phyloP scores from a whole-genome alignment of 2,329 filamentous ascomycete species.

The Penicillium sp. region DNA sequence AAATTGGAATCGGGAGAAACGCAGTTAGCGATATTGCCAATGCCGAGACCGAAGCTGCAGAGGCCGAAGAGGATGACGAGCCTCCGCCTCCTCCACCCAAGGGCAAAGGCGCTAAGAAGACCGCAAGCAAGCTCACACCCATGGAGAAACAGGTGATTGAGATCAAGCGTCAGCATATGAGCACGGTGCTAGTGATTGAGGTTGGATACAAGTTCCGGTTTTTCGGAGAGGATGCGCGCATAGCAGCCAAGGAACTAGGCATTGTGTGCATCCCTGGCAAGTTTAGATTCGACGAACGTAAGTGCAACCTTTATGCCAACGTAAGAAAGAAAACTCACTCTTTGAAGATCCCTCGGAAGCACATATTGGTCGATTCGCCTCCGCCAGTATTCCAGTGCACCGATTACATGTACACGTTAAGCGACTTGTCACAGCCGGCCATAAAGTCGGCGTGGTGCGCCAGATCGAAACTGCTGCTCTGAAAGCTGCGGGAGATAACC shows the following conservation, averaged over 20 bases:
- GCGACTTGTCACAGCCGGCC: conserved; percentile 83
- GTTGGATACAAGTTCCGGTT: conserved; percentile 98
- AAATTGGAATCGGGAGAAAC: conserved; percentile 66
- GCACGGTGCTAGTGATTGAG: conserved; percentile 87
- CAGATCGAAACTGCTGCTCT: conserved; percentile 94
- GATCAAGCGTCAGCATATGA: conserved; percentile 87
- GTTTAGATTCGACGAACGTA: conserved; percentile 86
- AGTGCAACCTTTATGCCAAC: conserved; percentile 29
- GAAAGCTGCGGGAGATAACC: conserved; percentile 93
- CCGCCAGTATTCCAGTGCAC: conserved; percentile 92
- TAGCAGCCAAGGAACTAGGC: conserved; percentile 84
- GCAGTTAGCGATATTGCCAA: conserved; percentile 56
- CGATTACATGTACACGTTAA: conserved; percentile 92
- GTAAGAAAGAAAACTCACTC: neutral
- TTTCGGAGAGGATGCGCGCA: conserved; percentile 90
- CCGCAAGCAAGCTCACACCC: conserved; percentile 82
- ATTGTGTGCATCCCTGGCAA: conserved; percentile 98
- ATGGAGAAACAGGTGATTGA: conserved; percentile 93
- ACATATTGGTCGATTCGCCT: conserved; percentile 88
- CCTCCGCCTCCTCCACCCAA: conserved; percentile 51
- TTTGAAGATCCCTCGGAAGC: conserved; percentile 77
- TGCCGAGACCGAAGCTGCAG: conserved; percentile 61
- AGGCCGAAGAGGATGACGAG: conserved; percentile 57
- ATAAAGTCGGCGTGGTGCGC: conserved; percentile 93
- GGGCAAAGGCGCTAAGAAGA: conserved; percentile 64